phyloP scores from a whole-genome alignment of 495 filamentous ascomycete species.

The Trichoderma erinaceum region DNA sequence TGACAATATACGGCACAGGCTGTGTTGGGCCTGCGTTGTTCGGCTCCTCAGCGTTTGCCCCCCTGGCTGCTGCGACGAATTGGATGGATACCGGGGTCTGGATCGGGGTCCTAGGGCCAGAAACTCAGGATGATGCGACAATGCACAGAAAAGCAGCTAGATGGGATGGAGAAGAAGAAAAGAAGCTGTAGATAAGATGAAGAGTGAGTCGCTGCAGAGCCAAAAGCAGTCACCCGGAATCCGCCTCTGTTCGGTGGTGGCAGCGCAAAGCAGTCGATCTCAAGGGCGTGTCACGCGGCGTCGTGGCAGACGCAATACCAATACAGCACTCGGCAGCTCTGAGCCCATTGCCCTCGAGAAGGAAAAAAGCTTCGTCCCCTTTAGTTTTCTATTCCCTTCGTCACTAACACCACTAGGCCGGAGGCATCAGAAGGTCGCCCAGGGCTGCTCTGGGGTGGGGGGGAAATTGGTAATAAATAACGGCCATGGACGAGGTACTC shows the following conservation, averaged over 20 bases:
- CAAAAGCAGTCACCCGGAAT: too few species aligned
- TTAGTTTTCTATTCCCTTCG: neutral
- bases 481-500: neutral
- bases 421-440: constrained; percentile 2
- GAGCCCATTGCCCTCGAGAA: neutral
- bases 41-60: neutral
- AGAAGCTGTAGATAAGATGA: neutral
- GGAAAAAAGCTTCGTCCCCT: neutral
- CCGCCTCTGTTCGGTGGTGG: neutral
- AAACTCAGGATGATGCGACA: constrained; percentile 1
- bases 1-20: neutral
- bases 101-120: neutral
- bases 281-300: constrained; percentile 8
- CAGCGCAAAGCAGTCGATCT: neutral
- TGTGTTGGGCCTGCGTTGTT: neutral
- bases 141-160: neutral
- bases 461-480: neutral
- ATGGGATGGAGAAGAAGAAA: neutral
- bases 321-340: constrained; percentile 3
- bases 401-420: neutral
- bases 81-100: constrained; percentile 9
- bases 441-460: neutral
- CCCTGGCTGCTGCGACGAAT: constrained; percentile 9
- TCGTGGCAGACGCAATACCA: neutral
- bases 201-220: too few species aligned